A percentile compares a stretch with the other conserved stretches of the same genome.
These are phyloP conservation scores for Pyrenophora teres DNA, from an alignment of 2,329 filamentous ascomycete genomes.

Conservation along the genomic window DNA sequence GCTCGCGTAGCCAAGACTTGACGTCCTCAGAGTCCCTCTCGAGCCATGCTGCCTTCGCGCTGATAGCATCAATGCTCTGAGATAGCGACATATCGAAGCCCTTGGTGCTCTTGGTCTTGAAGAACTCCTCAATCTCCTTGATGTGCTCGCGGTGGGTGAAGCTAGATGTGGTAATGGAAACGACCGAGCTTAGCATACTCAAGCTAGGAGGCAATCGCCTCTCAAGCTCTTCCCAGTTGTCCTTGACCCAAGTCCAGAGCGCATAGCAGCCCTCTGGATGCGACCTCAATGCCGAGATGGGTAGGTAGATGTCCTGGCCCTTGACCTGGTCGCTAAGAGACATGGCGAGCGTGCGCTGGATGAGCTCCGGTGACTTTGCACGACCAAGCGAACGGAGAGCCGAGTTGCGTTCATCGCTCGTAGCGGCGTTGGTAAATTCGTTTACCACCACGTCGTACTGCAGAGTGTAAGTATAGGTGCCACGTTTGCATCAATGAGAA, in stretches of 20 bases:
- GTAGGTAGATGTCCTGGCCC: conserved; percentile 92
- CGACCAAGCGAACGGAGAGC: conserved; percentile 83
- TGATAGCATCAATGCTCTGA: conserved; percentile 85
- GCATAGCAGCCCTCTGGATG: conserved; percentile 79
- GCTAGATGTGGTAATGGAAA: conserved; percentile 78
- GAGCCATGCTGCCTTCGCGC: conserved; percentile 83
- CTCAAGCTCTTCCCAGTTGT: conserved; percentile 84
- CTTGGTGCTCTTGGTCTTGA: conserved; percentile 79
- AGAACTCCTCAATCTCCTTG: conserved; percentile 78
- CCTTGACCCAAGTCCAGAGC: conserved; percentile 80
- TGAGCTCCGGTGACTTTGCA: conserved; percentile 75
- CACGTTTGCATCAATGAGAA: too few relatives aligned
- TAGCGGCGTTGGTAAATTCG: conserved; percentile 74
- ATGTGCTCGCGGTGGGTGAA: conserved; percentile 80
- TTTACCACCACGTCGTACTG: conserved; percentile 77
- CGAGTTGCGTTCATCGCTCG: conserved; percentile 88
- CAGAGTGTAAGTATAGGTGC: conserved; percentile 22
- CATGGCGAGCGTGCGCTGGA: conserved; percentile 77
- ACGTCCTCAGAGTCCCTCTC: conserved; percentile 78
- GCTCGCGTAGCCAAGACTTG: conserved; percentile 69
- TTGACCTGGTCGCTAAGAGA: conserved; percentile 82
- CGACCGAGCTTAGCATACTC: conserved; percentile 82
- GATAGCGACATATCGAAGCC: conserved; percentile 85
- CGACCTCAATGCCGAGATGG: conserved; percentile 75
- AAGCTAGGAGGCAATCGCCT: conserved; percentile 84